Evolutionary conservation across 2,329 filamentous ascomycete species (phyloP).

Genomic region (Plenodomus biglobosus): DNA sequence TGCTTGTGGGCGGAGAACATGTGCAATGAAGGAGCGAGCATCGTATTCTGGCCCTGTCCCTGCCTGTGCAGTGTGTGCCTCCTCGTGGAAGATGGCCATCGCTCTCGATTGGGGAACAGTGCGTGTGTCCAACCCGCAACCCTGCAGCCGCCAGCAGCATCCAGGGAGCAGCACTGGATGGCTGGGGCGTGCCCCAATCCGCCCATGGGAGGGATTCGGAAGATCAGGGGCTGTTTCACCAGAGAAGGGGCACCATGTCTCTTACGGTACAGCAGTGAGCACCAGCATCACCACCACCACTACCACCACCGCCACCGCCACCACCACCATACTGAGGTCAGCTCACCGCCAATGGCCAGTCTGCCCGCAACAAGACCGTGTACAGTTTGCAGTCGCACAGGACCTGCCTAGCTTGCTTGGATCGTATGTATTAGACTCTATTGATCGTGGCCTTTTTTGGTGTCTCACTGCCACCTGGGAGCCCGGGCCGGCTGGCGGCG

Average conservation of each 20-base stretch:
- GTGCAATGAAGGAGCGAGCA: background rate
- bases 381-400: too few relatives aligned
- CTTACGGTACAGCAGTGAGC: too few relatives aligned
- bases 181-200: conserved; percentile 13
- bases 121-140: conserved; percentile 15
- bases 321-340: conserved; percentile 1
- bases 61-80: too few relatives aligned
- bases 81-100: conserved; percentile 18
- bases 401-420: too few relatives aligned
- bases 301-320: too few relatives aligned
- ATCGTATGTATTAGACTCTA: too few relatives aligned
- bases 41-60: conserved; percentile 19
- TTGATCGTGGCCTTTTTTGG: too few relatives aligned
- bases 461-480: conserved; percentile 15
- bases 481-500: conserved; percentile 22
- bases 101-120: conserved; percentile 12
- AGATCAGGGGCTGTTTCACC: conserved; percentile 29
- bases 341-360: too few relatives aligned
- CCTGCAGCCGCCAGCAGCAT: conserved; percentile 21
- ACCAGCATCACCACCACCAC: too few relatives aligned
- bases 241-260: conserved; percentile 6
- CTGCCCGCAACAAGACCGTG: too few relatives aligned
- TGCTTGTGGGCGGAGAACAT: too few relatives aligned
- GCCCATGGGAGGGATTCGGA: conserved; percentile 7
- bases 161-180: too few relatives aligned